Conservation (phyloP, 2,329 filamentous ascomycete species). For the Claviceps humidiphila region DNA sequence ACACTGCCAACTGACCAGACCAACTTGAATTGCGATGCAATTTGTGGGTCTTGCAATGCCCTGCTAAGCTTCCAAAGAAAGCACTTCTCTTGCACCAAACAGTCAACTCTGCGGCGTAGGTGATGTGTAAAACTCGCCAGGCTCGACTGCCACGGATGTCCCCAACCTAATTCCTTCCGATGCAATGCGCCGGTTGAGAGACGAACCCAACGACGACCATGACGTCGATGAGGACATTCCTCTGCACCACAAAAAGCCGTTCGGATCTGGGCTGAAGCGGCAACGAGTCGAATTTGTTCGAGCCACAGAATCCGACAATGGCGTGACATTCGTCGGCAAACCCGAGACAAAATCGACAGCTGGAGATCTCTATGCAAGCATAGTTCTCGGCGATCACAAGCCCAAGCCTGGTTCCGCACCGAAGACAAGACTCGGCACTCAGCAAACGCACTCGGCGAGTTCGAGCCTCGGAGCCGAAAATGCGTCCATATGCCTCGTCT, state of each 20-base stretch:
- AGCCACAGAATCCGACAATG: conserved; percentile 28
- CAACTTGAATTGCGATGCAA: too few relatives aligned
- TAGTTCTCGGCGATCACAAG: conserved; percentile 42
- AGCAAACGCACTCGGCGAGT: background rate
- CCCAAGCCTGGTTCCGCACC: conserved; percentile 7
- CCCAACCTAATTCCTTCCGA: too few relatives aligned
- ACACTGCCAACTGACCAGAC: too few relatives aligned
- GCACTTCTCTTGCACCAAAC: too few relatives aligned
- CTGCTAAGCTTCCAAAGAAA: background rate
- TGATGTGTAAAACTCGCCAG: background rate
- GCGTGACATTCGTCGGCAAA: conserved; percentile 14
- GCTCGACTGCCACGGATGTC: background rate
- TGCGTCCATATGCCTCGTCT: conserved; percentile 20
- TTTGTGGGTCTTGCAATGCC: too few relatives aligned
- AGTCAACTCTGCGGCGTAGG: background rate
- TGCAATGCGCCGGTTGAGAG: conserved; percentile 16
- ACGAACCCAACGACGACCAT: conserved; percentile 13
- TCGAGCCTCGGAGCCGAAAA: background rate
- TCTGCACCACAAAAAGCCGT: conserved; percentile 39
- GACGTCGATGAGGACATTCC: conserved; percentile 32
- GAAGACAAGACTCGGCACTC: conserved; percentile 7
- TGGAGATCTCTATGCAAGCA: conserved; percentile 50
- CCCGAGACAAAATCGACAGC: conserved; percentile 18
- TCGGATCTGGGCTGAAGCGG: conserved; percentile 42
- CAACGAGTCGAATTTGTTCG: conserved; percentile 44